These are phyloP conservation scores for Tephrocybe sp. DNA, from an alignment of 768 basidiomycete species.

Conservation along the genomic window DNA sequence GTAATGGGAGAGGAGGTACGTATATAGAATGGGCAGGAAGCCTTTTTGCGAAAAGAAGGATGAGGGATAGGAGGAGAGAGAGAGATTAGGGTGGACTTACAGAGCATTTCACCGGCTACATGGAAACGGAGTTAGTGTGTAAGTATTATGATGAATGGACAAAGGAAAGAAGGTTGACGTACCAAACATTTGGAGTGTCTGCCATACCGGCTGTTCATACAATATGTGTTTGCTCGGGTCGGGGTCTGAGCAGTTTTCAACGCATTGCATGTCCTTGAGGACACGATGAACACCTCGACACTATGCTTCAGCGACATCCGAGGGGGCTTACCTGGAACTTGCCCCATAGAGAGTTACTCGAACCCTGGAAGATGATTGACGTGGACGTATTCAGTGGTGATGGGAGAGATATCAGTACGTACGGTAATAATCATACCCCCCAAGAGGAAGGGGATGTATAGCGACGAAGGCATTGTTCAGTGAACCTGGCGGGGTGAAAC, in stretches of 20 bases:
- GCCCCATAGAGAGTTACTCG: slow-evolving; percentile 77
- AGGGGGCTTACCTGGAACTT: slow-evolving; percentile 65
- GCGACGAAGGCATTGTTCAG: slow-evolving; percentile 55
- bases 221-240: slow-evolving; percentile 60
- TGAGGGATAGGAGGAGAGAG: no score
- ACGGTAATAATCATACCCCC: slow-evolving; percentile 92
- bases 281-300: not conserved
- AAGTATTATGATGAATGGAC: slow-evolving; percentile 18
- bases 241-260: slow-evolving; percentile 80
- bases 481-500: no score
- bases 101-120: slow-evolving; percentile 90
- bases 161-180: slow-evolving; percentile 33
- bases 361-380: slow-evolving; percentile 49
- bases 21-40: slow-evolving; percentile 79
- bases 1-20: slow-evolving; percentile 51
- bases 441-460: slow-evolving; percentile 76
- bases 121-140: slow-evolving; percentile 21
- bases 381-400: no score
- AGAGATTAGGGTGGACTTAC: slow-evolving; percentile 45
- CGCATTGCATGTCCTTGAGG: slow-evolving; percentile 92
- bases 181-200: slow-evolving; percentile 89
- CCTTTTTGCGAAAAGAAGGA: slow-evolving; percentile 38
- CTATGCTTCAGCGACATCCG: slow-evolving; percentile 12
- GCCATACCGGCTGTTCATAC: slow-evolving; percentile 95
- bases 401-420: slow-evolving; percentile 13